Conservation (phyloP, 352 stramenopile species). For the Globisporangium lucens region DNA sequence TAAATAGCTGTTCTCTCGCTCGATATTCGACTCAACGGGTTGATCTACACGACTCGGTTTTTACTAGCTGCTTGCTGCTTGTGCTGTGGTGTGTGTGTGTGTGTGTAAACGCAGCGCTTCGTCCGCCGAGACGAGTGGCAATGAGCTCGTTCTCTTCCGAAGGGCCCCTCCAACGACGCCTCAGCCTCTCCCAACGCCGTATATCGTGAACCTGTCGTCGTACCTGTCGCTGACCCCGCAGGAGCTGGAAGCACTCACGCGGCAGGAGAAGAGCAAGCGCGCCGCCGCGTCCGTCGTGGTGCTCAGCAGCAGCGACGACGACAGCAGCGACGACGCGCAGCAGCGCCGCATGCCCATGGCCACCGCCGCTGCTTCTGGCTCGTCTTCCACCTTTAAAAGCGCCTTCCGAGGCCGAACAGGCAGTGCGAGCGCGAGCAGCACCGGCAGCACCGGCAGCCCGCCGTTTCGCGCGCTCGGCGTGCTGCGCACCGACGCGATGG, state of each 20-base stretch:
- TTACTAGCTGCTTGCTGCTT: background rate
- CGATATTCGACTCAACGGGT: background rate
- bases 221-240: constrained; percentile 45
- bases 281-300: background rate
- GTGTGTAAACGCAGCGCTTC: constrained; percentile 1
- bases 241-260: constrained; percentile 41
- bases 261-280: constrained; percentile 31
- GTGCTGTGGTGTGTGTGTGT: background rate
- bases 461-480: constrained; percentile 36
- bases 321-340: constrained; percentile 12
- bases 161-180: background rate
- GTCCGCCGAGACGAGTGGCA: constrained; percentile 16
- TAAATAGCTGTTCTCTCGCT: background rate
- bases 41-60: background rate
- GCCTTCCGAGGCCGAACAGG: constrained; percentile 15
- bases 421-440: constrained; percentile 31
- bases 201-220: constrained; percentile 31
- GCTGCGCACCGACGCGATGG: constrained; percentile 27
- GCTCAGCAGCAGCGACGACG: constrained; percentile 13
- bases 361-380: background rate
- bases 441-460: constrained; percentile 24
- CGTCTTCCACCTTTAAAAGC: background rate
- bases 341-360: constrained; percentile 8
- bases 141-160: constrained; percentile 43
- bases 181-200: constrained; percentile 7